These are phyloP conservation scores for Colletotrichum incanum DNA, from an alignment of 2,329 filamentous ascomycete genomes.

Conservation along the genomic window DNA sequence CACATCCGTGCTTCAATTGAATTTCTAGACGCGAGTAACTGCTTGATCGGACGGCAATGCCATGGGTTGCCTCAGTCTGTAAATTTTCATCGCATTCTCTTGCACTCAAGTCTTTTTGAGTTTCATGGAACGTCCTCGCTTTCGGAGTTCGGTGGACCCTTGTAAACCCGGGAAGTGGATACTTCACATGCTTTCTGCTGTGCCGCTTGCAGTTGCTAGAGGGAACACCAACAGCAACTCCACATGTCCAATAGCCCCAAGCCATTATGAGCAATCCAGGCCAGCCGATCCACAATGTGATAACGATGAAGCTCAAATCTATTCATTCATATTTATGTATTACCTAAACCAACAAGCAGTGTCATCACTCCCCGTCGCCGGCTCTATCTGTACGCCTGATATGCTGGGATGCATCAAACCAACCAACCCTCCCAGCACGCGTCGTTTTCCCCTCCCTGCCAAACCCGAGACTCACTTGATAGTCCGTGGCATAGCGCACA, in stretches of 20 bases:
- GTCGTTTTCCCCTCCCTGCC: slow-evolving; percentile 14
- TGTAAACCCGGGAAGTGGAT: not conserved
- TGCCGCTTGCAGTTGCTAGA: not conserved
- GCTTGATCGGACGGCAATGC: not conserved
- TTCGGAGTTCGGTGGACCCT: not conserved
- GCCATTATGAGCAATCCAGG: not conserved
- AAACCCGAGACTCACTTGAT: slow-evolving; percentile 24
- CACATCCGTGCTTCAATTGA: not conserved
- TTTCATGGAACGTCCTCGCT: not conserved
- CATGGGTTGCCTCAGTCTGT: not conserved
- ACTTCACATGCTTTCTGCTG: slow-evolving; percentile 16
- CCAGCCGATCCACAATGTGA: not conserved
- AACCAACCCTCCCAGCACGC: slow-evolving; percentile 17
- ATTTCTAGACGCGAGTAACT: not conserved
- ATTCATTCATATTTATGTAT: slow-evolving; percentile 41
- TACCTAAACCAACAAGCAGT: slow-evolving; percentile 35
- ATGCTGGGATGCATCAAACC: slow-evolving; percentile 21
- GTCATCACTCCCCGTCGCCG: slow-evolving; percentile 39
- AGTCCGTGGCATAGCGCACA: slow-evolving; percentile 20
- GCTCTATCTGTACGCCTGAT: slow-evolving; percentile 27
- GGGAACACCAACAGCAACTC: not conserved
- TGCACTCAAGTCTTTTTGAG: slow-evolving; percentile 13
- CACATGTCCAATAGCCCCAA: not conserved
- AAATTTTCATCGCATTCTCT: slow-evolving; percentile 10
- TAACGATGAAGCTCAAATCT: slow-evolving; percentile 28